Evolutionary conservation across 805 yeast species (phyloP).

Genomic region (Starmerella sirachaensis): DNA sequence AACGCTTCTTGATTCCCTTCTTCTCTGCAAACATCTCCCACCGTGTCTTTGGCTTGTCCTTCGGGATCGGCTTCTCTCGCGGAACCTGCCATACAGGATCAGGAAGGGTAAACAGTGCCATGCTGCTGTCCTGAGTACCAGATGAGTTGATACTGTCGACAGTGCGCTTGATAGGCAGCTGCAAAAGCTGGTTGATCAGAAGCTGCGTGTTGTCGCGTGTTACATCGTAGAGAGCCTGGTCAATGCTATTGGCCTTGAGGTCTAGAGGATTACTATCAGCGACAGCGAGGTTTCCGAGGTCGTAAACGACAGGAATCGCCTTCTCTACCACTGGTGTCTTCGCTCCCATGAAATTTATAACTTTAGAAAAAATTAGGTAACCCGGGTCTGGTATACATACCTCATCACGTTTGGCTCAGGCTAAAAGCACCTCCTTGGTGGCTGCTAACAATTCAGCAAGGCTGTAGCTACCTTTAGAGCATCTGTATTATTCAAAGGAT

Average conservation of each 20-base stretch:
- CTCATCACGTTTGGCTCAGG: no score
- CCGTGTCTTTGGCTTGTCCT: constrained; percentile 80
- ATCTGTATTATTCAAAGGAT: no score
- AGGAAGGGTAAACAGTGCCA: constrained; percentile 77
- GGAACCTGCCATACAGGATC: constrained; percentile 73
- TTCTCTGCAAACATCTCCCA: constrained; percentile 96
- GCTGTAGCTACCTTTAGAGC: no score
- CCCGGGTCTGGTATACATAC: no score
- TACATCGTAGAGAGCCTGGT: constrained; percentile 42
- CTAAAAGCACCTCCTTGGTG: no score
- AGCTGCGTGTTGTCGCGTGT: constrained; percentile 91
- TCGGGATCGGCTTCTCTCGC: constrained; percentile 91
- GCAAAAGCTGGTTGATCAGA: constrained; percentile 76
- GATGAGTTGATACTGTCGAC: constrained; percentile 54
- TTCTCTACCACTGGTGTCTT: constrained; percentile 50
- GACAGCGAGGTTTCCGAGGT: constrained; percentile 80
- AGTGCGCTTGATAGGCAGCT: constrained; percentile 79
- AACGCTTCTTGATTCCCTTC: constrained; percentile 88
- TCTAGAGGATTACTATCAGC: constrained; percentile 85
- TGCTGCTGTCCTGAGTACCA: constrained; percentile 52
- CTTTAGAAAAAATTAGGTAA: constrained; percentile 1
- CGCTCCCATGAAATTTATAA: not conserved
- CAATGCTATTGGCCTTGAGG: constrained; percentile 37
- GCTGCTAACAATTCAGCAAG: no score
- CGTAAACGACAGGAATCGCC: constrained; percentile 78